Evolutionary conservation across 2,329 filamentous ascomycete genomes (phyloP).

Genomic region (Ophidiomyces ophidiicola): DNA sequence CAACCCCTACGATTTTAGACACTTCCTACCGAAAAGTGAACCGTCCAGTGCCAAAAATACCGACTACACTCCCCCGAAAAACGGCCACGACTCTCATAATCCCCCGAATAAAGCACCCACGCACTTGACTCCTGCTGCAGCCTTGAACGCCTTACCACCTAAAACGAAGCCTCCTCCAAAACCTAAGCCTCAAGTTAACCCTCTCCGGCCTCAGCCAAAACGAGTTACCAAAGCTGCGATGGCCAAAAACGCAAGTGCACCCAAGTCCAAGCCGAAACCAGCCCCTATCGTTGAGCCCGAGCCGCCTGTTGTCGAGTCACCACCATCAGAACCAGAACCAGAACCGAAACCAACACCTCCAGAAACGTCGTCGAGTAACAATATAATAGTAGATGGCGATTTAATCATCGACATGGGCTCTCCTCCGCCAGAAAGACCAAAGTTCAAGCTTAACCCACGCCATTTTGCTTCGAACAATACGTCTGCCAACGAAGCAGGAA

Average conservation of each 20-base stretch:
- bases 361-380: conserved; percentile 27
- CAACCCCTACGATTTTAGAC: conserved; percentile 40
- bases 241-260: conserved; percentile 12
- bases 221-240: conserved; percentile 17
- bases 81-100: conserved; percentile 27
- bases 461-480: conserved; percentile 34
- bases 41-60: conserved; percentile 25
- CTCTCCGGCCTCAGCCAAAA: conserved; percentile 22
- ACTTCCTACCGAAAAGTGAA: conserved; percentile 36
- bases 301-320: conserved; percentile 20
- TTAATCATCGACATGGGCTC: conserved; percentile 40
- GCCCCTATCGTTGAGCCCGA: conserved; percentile 19
- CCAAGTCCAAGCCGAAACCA: conserved; percentile 20
- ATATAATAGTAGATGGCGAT: conserved; percentile 37
- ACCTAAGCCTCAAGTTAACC: conserved; percentile 23
- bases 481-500: conserved; percentile 24
- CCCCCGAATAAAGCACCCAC: conserved; percentile 25
- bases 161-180: conserved; percentile 17
- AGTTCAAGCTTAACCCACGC: conserved; percentile 30
- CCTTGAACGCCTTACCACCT: conserved; percentile 19
- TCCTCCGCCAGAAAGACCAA: conserved; percentile 30
- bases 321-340: conserved; percentile 26
- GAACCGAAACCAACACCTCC: conserved; percentile 24
- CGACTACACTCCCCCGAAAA: conserved; percentile 21
- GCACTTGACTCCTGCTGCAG: conserved; percentile 21